Evolutionary conservation across 139 green algal genomes (phyloP), one percentile per base, ranked within the genome.

Genomic region (Tetradesmus lagerheimii): DNA sequence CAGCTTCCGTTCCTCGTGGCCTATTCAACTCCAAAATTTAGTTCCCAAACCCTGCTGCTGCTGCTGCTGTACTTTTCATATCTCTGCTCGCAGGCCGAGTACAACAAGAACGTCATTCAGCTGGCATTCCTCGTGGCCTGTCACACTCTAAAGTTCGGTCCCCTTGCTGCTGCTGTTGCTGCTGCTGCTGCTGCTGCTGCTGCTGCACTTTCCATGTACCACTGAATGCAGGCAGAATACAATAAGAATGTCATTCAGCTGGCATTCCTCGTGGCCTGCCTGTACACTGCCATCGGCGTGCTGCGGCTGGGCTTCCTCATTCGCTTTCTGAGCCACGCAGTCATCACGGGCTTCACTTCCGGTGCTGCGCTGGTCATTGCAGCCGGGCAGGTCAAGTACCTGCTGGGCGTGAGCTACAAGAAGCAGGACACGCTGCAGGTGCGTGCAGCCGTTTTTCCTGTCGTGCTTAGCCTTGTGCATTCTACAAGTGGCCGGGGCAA

Each of bases 241-340:
- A 89, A 89, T 27, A n/a, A 83, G 25, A 77, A 76, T 37, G 79
- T 82, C 25, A 93, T 92, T 37, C 95, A 98, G 93, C 89, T 98
- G 2, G 92, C 96, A 4, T 95, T 98, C 83, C 47, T 98, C 5
- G 96, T 96, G 29, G 57, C 57, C 57, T 71, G 90, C 37, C 66
- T 98, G 67, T 98, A 98, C 93, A 95, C 94, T 0, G 79, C 77
- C 3, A 87, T 98, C 0, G 97, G 97, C 47, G 34, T 97, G 16
- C 85, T 98, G 45, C 90, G 94, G 50, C 93, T 99, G 76, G 97
- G 96, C 50, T 98, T 96, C 92, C 25, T 99, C 11, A 96, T 96
- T 43, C 94, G 98, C 85, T 99, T 99, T 91, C 91, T 99, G 35
- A 94, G 85, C 29, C 97, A 99, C 87, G 88, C 95, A 12, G 95